These are phyloP conservation scores for Inonotus obliquus DNA, from an alignment of 1,284 basidiomycete genomes.

Conservation along the genomic window DNA sequence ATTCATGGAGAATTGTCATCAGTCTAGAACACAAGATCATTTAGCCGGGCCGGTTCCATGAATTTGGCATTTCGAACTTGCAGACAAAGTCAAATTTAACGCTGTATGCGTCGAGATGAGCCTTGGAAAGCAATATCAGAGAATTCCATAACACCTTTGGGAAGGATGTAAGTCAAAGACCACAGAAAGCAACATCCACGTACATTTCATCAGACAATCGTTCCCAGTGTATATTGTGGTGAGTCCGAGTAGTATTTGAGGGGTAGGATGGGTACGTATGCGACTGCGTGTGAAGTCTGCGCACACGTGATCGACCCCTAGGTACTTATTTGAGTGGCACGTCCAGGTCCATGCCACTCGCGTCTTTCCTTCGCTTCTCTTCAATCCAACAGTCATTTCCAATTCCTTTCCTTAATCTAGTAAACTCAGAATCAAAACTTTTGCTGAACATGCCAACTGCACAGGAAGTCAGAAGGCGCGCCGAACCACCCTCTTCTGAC, in stretches of 20 bases:
- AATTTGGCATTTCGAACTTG: no score
- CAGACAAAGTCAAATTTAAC: no score
- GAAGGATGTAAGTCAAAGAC: no score
- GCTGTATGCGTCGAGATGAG: no score
- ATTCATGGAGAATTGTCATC: background rate
- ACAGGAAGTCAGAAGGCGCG: background rate
- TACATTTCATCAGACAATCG: no score
- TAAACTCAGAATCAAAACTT: background rate
- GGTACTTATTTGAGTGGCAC: no score
- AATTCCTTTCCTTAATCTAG: no score
- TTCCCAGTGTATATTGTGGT: background rate
- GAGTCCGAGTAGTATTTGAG: background rate
- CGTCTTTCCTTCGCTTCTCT: background rate
- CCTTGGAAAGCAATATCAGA: no score
- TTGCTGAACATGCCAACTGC: background rate
- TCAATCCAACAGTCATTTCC: background rate
- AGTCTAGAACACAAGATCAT: background rate
- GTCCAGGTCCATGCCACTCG: background rate
- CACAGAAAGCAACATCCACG: no score
- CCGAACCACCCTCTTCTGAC: background rate
- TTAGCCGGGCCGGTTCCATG: background rate
- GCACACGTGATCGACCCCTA: background rate
- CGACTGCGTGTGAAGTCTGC: background rate
- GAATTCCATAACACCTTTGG: no score
- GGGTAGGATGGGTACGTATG: background rate